Conservation (phyloP, 2,329 filamentous ascomycete genomes). For the Hawksworthiomyces lignivorus region DNA sequence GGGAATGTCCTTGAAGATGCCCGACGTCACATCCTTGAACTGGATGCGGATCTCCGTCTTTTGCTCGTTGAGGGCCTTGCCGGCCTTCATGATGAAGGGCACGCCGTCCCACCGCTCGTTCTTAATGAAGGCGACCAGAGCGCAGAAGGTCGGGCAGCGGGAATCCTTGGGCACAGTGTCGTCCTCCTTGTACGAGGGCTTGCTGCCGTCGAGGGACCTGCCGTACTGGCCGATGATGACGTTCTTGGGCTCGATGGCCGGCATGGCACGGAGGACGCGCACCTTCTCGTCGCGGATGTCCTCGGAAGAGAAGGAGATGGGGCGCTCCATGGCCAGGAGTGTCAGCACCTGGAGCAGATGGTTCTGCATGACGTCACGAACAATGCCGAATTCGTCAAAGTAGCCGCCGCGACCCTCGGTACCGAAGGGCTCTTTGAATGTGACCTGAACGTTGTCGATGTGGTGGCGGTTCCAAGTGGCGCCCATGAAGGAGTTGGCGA, state of each 20-base stretch:
- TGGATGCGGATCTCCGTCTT: conserved; percentile 99
- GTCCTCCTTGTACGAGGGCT: conserved; percentile 97
- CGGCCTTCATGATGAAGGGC: conserved; percentile 98
- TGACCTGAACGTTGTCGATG: conserved; percentile 98
- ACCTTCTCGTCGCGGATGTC: conserved; percentile 99
- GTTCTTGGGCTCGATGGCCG: conserved; percentile 95
- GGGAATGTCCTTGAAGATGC: conserved; percentile 99
- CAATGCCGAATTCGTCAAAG: conserved; percentile 99
- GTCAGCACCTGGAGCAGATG: conserved; percentile 95
- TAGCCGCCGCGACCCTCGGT: conserved; percentile 97
- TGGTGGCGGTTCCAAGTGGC: conserved; percentile 99
- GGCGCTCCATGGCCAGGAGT: conserved; percentile 93
- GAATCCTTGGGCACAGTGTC: conserved; percentile 97
- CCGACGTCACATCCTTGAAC: conserved; percentile 98
- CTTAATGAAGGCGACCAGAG: conserved; percentile 96
- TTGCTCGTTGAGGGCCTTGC: conserved; percentile 97
- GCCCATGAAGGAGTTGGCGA: conserved; percentile 97
- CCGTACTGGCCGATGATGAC: conserved; percentile 99
- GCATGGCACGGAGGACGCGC: conserved; percentile 86
- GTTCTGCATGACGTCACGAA: conserved; percentile 99
- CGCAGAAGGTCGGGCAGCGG: conserved; percentile 95
- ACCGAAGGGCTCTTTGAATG: conserved; percentile 98
- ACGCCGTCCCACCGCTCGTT: conserved; percentile 99
- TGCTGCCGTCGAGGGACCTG: conserved; percentile 89
- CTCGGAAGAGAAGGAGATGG: conserved; percentile 95